Conservation (phyloP, 139 green algal species). For the Micromonas commoda region DNA sequence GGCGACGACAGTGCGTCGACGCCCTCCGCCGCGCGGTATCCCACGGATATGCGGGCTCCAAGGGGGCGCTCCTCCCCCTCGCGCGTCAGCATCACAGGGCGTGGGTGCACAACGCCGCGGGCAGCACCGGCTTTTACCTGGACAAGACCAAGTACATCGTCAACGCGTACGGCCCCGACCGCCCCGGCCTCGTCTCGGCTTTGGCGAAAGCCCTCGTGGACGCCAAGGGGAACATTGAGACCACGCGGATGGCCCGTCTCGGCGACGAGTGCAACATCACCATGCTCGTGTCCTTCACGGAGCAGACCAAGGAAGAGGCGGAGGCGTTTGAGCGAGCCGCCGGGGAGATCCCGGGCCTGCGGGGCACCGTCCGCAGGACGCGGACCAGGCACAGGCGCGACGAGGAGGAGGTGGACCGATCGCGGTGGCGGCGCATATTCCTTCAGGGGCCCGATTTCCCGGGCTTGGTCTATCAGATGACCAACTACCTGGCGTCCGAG, state of each 20-base stretch:
- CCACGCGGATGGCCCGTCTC: conserved; percentile 32
- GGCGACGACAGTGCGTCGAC: background rate
- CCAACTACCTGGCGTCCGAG: conserved; percentile 23
- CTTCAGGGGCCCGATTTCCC: conserved; percentile 30
- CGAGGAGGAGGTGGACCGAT: background rate
- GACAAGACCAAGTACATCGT: conserved; percentile 18
- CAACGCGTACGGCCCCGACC: conserved; percentile 32
- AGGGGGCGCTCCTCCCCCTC: no score
- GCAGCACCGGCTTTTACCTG: no score
- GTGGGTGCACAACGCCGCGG: no score
- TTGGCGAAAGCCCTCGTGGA: conserved; percentile 25
- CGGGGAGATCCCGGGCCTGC: conserved; percentile 20
- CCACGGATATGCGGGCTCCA: no score
- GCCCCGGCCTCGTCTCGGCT: conserved; percentile 31
- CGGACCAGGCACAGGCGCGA: background rate
- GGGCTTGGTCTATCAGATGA: conserved; percentile 32
- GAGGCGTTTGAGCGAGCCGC: conserved; percentile 11
- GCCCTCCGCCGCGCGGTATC: background rate
- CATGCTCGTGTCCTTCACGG: conserved; percentile 33
- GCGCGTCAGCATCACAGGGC: background rate
- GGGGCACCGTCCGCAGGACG: conserved; percentile 13
- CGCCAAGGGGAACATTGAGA: conserved; percentile 33
- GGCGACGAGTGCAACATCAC: conserved; percentile 33
- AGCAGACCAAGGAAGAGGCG: conserved; percentile 13
- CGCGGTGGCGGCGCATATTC: conserved; percentile 17